Evolutionary conservation across 83 land plant species (phyloP), one percentile per base, ranked within the genome.

Genomic region (Diphasiastrum complanatum): DNA sequence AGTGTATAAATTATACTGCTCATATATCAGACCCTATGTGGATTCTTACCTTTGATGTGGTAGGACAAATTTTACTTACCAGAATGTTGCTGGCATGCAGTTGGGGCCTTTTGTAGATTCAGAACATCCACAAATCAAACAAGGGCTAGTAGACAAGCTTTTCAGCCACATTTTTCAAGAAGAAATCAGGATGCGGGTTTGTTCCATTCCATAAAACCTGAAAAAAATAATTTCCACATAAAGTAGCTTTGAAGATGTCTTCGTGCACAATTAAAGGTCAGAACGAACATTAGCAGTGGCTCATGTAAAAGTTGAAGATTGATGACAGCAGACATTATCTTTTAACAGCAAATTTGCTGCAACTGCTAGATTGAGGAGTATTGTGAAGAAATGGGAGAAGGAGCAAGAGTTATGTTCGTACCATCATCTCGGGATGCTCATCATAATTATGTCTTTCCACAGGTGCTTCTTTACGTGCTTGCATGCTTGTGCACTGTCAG

Each of bases 61-160:
- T n/a, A n/a, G n/a, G n/a, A n/a, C n/a, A n/a, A n/a, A n/a, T n/a
- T n/a, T n/a, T n/a, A n/a, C n/a, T n/a, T n/a, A n/a, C n/a, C n/a
- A n/a, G n/a, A n/a, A n/a, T n/a, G n/a, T n/a, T n/a, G n/a, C n/a
- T n/a, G n/a, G n/a, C n/a, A n/a, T n/a, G 25, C 78, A 89, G 96
- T 66, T 89, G 76, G 99, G 99, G 5, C 99, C 99, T 18, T 93
- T 93, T 75, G 51, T 93, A 53, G 99, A 93, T 75, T 76, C 83
- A 35, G 96, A 95, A 25, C 99, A 89, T 77, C 86, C 92, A 46
- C 78, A 83, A 25, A 80, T 95, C 49, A 86, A 83, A 59, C 80
- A 68, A 54, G 86, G 92, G 25, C 66, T 74, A 22, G 68, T 80
- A 1, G 74, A 89, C 53, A 70, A 59, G 70, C 72, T 71, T 33